Evolutionary conservation across 257 asterid species (phyloP), one percentile per base, ranked within the genome.

Genomic region (Ilex asprella): DNA sequence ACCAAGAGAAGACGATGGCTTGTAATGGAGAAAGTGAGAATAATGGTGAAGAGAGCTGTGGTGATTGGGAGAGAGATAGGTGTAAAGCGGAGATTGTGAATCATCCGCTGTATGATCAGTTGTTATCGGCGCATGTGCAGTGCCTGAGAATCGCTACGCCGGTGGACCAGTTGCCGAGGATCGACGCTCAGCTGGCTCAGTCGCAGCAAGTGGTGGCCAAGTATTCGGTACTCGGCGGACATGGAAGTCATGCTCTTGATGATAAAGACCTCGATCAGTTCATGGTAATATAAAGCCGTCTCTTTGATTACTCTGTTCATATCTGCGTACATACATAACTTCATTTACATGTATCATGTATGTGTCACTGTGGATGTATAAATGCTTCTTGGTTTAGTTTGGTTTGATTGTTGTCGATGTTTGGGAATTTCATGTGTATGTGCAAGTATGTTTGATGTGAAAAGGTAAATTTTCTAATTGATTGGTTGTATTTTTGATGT

Each of bases 111-210:
- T 91, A 91, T 43, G 98, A 91, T 21, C 92, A 91, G 82, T 73
- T 91, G 10, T 70, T 91, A 67, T 85, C 95, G 70, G 96, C 98
- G 30, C 98, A 91, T 68, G 95, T 91, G 10, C 75, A 95, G 30
- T 91, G 98, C 79, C 81, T 91, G 70, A 84, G 98, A 15, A 91
- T 91, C 47, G 96, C 98, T 0, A 91, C 98, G 13, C 98, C 98
- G 65, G 98, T 91, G 30, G 98, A 91, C 88, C 98, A 91, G 83
- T 81, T 92, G 30, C 95, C 97, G 4, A 82, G 95, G 82, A 86
- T 92, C 75, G 98, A 92, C 65, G 95, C 98, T 2, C 98, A 92
- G 93, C 72, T 92, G 10, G 97, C 87, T 2, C 95, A 82, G 80
- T 86, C 97, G 43, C 97, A 84, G 67, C 87, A 84, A 75, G 93